These are phyloP conservation scores for Adansonia grandidieri DNA, from an alignment of 441 rosid species.

Conservation along the genomic window DNA sequence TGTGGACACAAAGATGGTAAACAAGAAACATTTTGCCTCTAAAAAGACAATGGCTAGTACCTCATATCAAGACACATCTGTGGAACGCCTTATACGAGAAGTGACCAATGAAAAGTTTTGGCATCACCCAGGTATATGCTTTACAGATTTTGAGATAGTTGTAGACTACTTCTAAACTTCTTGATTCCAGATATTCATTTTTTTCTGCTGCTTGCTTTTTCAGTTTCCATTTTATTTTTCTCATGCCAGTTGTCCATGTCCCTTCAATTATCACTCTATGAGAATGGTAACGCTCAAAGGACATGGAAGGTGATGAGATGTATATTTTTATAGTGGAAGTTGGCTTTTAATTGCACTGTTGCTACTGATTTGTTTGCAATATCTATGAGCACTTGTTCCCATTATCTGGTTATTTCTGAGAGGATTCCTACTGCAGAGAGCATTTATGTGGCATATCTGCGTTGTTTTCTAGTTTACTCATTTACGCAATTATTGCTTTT, in stretches of 20 bases:
- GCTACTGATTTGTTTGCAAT: conserved; percentile 27
- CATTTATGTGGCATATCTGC: background rate
- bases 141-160: conserved; percentile 15
- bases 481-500: background rate
- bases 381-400: conserved; percentile 9
- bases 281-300: conserved; percentile 46
- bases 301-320: conserved; percentile 55
- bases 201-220: conserved; percentile 35
- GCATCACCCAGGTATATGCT: conserved; percentile 84
- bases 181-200: conserved; percentile 27
- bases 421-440: background rate
- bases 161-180: conserved; percentile 27
- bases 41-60: conserved; percentile 58
- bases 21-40: conserved; percentile 64
- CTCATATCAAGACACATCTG: conserved; percentile 90
- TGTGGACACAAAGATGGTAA: conserved; percentile 65
- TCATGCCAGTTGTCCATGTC: conserved; percentile 56
- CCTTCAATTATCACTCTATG: conserved; percentile 41
- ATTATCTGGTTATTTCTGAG: background rate
- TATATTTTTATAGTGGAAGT: conserved; percentile 39
- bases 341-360: conserved; percentile 28
- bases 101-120: conserved; percentile 94
- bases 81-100: conserved; percentile 96
- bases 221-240: conserved; percentile 35
- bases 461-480: background rate